Percentiles rank a stretch among this genome's conserved stretches.
phyloP scores from a whole-genome alignment of 169 alveolate species.

The Plasmodium berghei region DNA sequence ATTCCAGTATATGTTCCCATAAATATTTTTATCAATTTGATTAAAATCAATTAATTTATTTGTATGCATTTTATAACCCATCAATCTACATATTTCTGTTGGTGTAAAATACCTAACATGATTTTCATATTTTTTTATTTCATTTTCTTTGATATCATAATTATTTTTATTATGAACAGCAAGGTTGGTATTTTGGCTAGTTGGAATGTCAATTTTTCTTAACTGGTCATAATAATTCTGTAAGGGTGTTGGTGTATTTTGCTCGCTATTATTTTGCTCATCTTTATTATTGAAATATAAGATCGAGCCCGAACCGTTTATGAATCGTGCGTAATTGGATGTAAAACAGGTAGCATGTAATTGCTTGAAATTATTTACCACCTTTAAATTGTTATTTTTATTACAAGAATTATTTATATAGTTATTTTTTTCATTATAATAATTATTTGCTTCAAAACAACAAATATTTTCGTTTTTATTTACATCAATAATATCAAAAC shows the following conservation, averaged over 20 bases:
- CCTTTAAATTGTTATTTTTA: not conserved
- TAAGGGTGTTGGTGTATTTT: too few relatives aligned
- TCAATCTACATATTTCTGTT: conserved; percentile 60
- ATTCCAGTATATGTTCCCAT: conserved; percentile 70
- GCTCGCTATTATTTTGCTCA: not conserved
- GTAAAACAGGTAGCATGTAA: conserved; percentile 66
- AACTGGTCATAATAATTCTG: too few relatives aligned
- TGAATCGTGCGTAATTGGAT: conserved; percentile 63
- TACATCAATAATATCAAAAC: conserved; percentile 61
- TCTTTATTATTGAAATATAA: conserved; percentile 10
- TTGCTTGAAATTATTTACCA: not conserved
- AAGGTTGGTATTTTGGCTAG: not conserved
- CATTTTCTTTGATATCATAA: not conserved
- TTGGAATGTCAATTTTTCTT: too few relatives aligned
- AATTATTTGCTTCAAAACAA: conserved; percentile 17
- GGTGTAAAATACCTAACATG: conserved; percentile 71
- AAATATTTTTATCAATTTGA: conserved; percentile 17
- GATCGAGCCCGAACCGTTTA: conserved; percentile 74
- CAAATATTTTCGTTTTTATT: conserved; percentile 29
- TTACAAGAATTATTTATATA: not conserved
- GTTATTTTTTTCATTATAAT: conserved; percentile 10
- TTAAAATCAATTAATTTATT: not conserved
- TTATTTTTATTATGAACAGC: not conserved
- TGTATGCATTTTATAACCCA: conserved; percentile 73
- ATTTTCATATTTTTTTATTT: conserved; percentile 52